A percentile compares a stretch with the other conserved stretches of the same genome.
phyloP scores from a whole-genome alignment of 129 eudicot genomes.

The Chrysanthemum lavandulifolium region DNA sequence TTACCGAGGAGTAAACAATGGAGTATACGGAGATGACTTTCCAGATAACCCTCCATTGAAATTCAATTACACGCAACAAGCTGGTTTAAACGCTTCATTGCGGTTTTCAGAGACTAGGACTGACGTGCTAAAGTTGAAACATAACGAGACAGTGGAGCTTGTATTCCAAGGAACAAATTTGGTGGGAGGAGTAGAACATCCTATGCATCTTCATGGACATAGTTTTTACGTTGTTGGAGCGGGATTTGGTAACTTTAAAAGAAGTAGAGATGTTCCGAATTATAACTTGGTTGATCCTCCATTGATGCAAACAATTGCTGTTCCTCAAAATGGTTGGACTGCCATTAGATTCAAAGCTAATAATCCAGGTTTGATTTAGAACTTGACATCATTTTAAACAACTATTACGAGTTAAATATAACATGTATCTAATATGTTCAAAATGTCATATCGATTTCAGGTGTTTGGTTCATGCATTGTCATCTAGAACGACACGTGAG shows the following conservation, averaged over 20 bases:
- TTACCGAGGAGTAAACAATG: constrained; percentile 29
- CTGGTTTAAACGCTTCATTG: constrained; percentile 11
- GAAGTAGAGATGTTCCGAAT: constrained; percentile 31
- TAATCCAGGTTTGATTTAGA: constrained; percentile 47
- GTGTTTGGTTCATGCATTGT: constrained; percentile 87
- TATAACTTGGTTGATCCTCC: constrained; percentile 75
- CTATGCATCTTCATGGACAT: constrained; percentile 75
- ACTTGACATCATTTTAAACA: too few relatives aligned
- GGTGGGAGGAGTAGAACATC: constrained; percentile 56
- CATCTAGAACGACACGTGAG: constrained; percentile 62
- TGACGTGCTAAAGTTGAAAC: constrained; percentile 38
- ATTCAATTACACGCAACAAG: constrained; percentile 48
- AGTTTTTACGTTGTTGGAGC: constrained; percentile 69
- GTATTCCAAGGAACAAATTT: constrained; percentile 60
- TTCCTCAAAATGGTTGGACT: constrained; percentile 68
- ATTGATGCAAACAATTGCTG: constrained; percentile 52
- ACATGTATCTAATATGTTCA: neutral
- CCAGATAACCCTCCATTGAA: constrained; percentile 46
- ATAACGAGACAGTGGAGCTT: constrained; percentile 54
- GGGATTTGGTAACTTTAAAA: constrained; percentile 60
- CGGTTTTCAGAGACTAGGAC: constrained; percentile 33
- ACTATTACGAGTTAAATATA: too few relatives aligned
- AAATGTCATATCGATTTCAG: constrained; percentile 16
- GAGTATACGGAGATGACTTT: constrained; percentile 44
- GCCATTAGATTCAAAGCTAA: constrained; percentile 65